These are phyloP conservation scores for Corylus americana DNA, from an alignment of 306 rosid species.

Conservation along the genomic window DNA sequence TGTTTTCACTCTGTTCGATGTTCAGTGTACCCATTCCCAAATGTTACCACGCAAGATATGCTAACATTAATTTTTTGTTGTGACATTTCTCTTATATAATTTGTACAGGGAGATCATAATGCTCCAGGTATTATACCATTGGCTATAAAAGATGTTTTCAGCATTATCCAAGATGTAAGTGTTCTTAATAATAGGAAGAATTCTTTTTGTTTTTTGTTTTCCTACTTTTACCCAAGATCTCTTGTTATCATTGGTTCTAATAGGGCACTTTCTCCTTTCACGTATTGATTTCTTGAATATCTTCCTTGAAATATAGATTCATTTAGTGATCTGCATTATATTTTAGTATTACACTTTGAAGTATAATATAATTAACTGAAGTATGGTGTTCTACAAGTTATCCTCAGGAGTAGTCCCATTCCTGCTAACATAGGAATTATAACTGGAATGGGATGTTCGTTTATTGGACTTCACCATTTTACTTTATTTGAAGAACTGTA, in stretches of 20 bases:
- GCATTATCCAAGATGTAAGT: slow-evolving; percentile 97
- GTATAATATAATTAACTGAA: background rate
- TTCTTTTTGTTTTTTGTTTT: background rate
- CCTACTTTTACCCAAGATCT: background rate
- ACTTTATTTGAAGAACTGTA: background rate
- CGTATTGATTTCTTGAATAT: background rate
- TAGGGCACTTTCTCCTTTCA: background rate
- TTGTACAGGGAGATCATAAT: slow-evolving; percentile 86
- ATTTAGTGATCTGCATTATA: slow-evolving; percentile 9
- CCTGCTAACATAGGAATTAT: background rate
- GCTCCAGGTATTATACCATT: slow-evolving; percentile 93
- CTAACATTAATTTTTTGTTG: background rate
- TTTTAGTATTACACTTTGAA: slow-evolving; percentile 10
- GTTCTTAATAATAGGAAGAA: slow-evolving; percentile 17
- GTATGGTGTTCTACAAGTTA: background rate
- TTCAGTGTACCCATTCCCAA: background rate
- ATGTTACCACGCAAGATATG: background rate
- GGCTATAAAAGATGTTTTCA: slow-evolving; percentile 98
- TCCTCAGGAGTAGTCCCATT: background rate
- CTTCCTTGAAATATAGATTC: slow-evolving; percentile 5
- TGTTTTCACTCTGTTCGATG: background rate
- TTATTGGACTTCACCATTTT: background rate
- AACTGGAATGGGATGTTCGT: background rate
- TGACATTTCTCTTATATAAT: background rate
- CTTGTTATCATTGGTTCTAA: background rate